Evolutionary conservation across 1,284 basidiomycete genomes (phyloP).

Genomic region (Meira miltonrushii): DNA sequence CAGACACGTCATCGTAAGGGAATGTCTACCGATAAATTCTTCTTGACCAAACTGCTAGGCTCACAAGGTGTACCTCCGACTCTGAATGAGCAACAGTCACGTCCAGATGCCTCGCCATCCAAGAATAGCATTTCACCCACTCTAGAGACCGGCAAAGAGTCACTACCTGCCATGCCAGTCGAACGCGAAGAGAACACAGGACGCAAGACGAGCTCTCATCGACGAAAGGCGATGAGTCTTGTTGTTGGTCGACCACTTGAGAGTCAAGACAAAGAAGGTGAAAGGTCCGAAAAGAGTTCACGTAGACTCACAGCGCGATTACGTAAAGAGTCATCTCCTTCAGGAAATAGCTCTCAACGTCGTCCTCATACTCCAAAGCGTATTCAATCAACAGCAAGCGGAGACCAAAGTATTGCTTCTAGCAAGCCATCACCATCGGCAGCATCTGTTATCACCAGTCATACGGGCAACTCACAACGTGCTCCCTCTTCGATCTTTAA

Average conservation of each 20-base stretch:
- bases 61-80: background rate
- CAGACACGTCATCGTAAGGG: constrained; percentile 37
- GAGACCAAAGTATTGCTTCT: constrained; percentile 1
- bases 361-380: constrained; percentile 14
- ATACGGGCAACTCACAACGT: background rate
- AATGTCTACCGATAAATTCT: constrained; percentile 46
- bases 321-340: constrained; percentile 19
- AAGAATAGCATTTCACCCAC: background rate
- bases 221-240: constrained; percentile 45
- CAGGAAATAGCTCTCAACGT: constrained; percentile 2
- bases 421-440: background rate
- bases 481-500: background rate
- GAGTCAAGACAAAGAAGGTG: constrained; percentile 6
- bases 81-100: too few relatives aligned
- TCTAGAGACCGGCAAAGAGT: background rate
- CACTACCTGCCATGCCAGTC: constrained; percentile 9
- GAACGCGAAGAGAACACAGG: constrained; percentile 20
- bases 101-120: background rate
- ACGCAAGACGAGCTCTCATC: constrained; percentile 17
- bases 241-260: constrained; percentile 23
- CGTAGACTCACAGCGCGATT: constrained; percentile 12
- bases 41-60: constrained; percentile 35
- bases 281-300: constrained; percentile 23
- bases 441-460: constrained; percentile 3
- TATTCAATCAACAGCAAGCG: constrained; percentile 14